phyloP scores from a whole-genome alignment of 257 asterid species.

The Gentiana dahurica region DNA sequence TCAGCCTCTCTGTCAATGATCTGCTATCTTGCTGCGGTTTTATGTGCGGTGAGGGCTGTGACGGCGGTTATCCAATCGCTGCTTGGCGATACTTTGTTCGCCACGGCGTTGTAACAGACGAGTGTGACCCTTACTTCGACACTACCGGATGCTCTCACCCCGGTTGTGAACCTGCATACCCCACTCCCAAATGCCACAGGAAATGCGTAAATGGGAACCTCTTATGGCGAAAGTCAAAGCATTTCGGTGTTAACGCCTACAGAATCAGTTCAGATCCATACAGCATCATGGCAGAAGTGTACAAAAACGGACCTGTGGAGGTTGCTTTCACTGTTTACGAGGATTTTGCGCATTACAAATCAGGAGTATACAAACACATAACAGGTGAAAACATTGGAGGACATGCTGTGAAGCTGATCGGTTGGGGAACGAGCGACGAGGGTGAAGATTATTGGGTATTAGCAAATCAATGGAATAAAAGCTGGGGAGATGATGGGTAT shows the following conservation, averaged over 20 bases:
- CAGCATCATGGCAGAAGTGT: conserved; percentile 82
- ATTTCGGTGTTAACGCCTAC: conserved; percentile 52
- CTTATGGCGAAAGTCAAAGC: conserved; percentile 69
- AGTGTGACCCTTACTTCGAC: conserved; percentile 99
- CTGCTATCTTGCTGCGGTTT: conserved; percentile 90
- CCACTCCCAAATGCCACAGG: conserved; percentile 67
- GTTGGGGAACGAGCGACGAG: conserved; percentile 78
- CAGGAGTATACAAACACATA: conserved; percentile 84
- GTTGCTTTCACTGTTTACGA: conserved; percentile 92
- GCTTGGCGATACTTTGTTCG: conserved; percentile 85
- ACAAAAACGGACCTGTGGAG: conserved; percentile 82
- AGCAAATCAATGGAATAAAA: conserved; percentile 93
- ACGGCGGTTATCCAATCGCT: conserved; percentile 80
- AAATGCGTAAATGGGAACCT: conserved; percentile 61
- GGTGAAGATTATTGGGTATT: conserved; percentile 98
- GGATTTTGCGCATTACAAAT: conserved; percentile 90
- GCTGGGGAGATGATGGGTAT: conserved; percentile 98
- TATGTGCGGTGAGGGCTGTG: conserved; percentile 93
- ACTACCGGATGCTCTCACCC: conserved; percentile 87
- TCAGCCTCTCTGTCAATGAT: conserved; percentile 84
- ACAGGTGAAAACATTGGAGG: conserved; percentile 77
- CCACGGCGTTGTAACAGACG: conserved; percentile 83
- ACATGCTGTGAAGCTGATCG: conserved; percentile 90
- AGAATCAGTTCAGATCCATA: conserved; percentile 51
- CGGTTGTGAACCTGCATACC: conserved; percentile 88